Evolutionary conservation across 1,139 yeast genomes (phyloP), one percentile per base, ranked within the genome.

Genomic region (Yamadazyma triangularis): DNA sequence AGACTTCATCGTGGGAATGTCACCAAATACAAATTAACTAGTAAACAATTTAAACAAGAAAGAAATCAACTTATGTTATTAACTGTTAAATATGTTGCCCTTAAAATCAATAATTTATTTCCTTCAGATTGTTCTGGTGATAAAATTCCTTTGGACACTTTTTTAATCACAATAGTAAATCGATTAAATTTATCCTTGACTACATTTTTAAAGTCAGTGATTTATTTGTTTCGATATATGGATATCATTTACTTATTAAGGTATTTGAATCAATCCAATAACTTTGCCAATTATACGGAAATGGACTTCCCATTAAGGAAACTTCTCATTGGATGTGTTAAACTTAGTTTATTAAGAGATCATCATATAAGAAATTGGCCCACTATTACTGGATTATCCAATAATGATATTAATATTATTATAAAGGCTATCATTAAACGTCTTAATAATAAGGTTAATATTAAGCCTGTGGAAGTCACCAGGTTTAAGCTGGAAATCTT

Each of bases 171-270:
- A 24, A 52, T 68, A 35, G 56, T 66, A 10, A 56, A 64, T 36
- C 51, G 73, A 34, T 58, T 68, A 31, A 57, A 54, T 35, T 48
- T 68, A 29, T 46, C 68, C 1, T 43, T 68, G 22, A 52, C 62
- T 3, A 48, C 54, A 36, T 69, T 69, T 40, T 55, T 68, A 55
- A 66, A 63, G 39, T 66, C 71, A 4, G 53, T 61, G 23, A 64
- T 69, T 25, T 68, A 68, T 42, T 51, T 69, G 28, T 67, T 68
- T 50, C 57, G 75, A 34, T 69, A 69, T 42, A 69, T 69, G 73
- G 73, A 69, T 42, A 64, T 68, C 24, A 63, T 69, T 30, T 69
- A 68, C 44, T 56, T 69, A 35, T 58, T 69, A 41, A 49, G 75
- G 30, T 69, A 69, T 41, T 60, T 69, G 39, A 69, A 69, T 41